phyloP scores from a whole-genome alignment of 257 asterid genomes.

The Przewalskia tangutica region DNA sequence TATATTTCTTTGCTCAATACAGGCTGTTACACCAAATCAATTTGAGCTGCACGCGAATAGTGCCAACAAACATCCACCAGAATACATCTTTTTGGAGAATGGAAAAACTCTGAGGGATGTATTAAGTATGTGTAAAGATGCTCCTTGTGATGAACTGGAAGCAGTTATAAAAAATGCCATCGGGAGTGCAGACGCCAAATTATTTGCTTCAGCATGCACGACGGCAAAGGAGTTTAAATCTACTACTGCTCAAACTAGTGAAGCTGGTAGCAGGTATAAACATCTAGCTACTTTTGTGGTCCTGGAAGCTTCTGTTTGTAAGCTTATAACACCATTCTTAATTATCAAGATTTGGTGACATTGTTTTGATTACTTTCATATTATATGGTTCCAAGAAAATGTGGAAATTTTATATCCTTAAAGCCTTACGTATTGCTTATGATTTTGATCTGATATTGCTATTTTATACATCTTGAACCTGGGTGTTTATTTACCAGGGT shows the following conservation, averaged over 20 bases:
- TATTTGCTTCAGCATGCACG: conserved; percentile 36
- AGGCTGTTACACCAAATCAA: conserved; percentile 73
- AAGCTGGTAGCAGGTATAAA: conserved; percentile 37
- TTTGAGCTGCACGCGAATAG: conserved; percentile 82
- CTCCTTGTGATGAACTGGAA: conserved; percentile 41
- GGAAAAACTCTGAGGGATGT: conserved; percentile 69
- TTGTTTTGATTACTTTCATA: too few relatives aligned
- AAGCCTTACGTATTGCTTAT: not conserved
- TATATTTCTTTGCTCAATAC: conserved; percentile 14
- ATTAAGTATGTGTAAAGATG: conserved; percentile 55
- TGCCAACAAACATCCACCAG: conserved; percentile 70
- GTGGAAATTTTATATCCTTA: too few relatives aligned
- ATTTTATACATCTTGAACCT: not conserved
- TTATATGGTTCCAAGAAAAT: too few relatives aligned
- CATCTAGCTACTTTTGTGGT: not conserved
- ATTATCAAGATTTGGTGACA: too few relatives aligned
- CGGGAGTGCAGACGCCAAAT: conserved; percentile 31
- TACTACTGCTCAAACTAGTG: conserved; percentile 24
- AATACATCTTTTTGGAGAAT: conserved; percentile 62
- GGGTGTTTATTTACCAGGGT: too few relatives aligned
- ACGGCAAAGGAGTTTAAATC: conserved; percentile 27
- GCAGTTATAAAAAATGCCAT: conserved; percentile 36
- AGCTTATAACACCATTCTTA: not conserved
- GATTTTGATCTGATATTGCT: not conserved
- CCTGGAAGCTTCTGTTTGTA: not conserved